A percentile compares a stretch with the other conserved stretches of the same genome.
These are phyloP conservation scores for Sporothrix luriei DNA, from an alignment of 2,329 filamentous ascomycete genomes.

Conservation along the genomic window DNA sequence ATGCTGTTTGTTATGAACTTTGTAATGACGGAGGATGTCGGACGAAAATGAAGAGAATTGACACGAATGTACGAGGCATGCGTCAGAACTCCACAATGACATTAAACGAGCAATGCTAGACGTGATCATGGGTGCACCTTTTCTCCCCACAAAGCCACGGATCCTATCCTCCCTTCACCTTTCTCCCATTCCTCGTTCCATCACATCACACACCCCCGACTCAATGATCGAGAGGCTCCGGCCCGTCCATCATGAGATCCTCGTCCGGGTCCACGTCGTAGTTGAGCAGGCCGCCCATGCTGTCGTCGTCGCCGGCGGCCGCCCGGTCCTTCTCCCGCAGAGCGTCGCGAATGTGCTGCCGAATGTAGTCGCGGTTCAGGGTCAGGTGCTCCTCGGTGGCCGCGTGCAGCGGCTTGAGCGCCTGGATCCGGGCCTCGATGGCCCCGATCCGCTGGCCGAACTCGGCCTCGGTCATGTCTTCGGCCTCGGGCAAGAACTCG, in stretches of 20 bases:
- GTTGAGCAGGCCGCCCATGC: neutral
- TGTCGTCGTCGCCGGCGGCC: neutral
- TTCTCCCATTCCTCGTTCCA: neutral
- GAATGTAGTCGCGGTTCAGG: constrained; percentile 60
- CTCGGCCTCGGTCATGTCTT: constrained; percentile 53
- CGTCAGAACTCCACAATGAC: neutral
- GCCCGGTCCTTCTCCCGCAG: constrained; percentile 51
- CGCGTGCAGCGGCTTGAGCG: constrained; percentile 53
- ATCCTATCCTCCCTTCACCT: neutral
- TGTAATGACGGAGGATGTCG: neutral
- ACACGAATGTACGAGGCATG: neutral
- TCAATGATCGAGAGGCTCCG: neutral
- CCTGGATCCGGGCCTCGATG: constrained; percentile 48
- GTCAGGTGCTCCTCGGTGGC: constrained; percentile 58
- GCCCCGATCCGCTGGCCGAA: constrained; percentile 54
- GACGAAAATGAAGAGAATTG: neutral
- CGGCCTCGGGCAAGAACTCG: constrained; percentile 51
- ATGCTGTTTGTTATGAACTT: neutral
- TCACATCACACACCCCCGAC: neutral
- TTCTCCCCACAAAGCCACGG: neutral
- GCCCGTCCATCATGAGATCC: constrained; percentile 30
- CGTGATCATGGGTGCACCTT: constrained; percentile 3
- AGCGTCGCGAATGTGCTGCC: constrained; percentile 51
- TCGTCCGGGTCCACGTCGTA: constrained; percentile 22
- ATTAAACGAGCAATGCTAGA: constrained; percentile 12